These are phyloP conservation scores for Ajuga reptans DNA, from an alignment of 305 asterid genomes.

Conservation along the genomic window DNA sequence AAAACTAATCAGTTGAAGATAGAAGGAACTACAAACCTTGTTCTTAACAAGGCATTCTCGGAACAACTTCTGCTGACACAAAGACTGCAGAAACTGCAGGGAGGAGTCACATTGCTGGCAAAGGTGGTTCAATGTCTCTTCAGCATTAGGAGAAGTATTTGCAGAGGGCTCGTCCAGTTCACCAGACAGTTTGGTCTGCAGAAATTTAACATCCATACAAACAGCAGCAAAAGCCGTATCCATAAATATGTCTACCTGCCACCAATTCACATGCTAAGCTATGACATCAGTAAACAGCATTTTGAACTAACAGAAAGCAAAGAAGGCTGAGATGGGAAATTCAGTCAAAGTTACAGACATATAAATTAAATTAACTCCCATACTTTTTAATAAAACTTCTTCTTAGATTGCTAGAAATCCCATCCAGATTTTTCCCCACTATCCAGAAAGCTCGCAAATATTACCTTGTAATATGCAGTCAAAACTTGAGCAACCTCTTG, in stretches of 20 bases:
- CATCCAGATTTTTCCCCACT: not conserved
- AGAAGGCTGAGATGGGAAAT: not conserved
- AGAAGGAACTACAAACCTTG: slow-evolving; percentile 48
- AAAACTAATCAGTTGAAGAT: not conserved
- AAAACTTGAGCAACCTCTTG: slow-evolving; percentile 90
- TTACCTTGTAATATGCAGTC: slow-evolving; percentile 74
- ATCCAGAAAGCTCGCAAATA: not conserved
- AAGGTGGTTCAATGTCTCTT: slow-evolving; percentile 65
- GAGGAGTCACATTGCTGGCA: slow-evolving; percentile 98
- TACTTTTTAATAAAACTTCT: not conserved
- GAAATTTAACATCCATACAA: slow-evolving; percentile 59
- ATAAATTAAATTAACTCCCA: not conserved
- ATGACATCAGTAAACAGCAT: slow-evolving; percentile 1
- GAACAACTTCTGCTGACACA: slow-evolving; percentile 81
- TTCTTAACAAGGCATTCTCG: slow-evolving; percentile 80
- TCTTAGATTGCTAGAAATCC: not conserved
- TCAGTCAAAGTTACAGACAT: slow-evolving; percentile 12
- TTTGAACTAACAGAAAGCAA: slow-evolving; percentile 1
- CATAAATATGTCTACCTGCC: slow-evolving; percentile 86
- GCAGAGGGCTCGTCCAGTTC: slow-evolving; percentile 42
- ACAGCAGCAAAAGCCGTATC: slow-evolving; percentile 81
- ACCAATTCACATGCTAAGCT: slow-evolving; percentile 32
- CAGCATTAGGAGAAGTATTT: slow-evolving; percentile 43
- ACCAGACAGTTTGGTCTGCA: slow-evolving; percentile 60
- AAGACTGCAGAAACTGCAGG: slow-evolving; percentile 73